Evolutionary conservation across 2,329 filamentous ascomycete genomes (phyloP).

Genomic region (Arachnomyces sp.): DNA sequence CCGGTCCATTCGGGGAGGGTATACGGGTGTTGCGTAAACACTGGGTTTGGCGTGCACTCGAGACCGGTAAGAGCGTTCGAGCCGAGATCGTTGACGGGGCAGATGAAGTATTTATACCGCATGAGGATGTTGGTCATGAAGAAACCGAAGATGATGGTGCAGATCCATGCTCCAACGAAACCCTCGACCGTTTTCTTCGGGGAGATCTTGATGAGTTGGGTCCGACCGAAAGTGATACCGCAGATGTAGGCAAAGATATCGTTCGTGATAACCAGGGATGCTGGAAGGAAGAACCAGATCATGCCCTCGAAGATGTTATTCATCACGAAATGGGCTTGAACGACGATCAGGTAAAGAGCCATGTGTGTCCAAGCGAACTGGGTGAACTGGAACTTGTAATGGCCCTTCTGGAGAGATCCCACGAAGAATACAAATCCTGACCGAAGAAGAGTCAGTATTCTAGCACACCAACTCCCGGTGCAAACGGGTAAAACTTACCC

Average conservation of each 20-base stretch:
- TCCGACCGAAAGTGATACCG: conserved; percentile 92
- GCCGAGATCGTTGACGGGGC: conserved; percentile 91
- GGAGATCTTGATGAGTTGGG: conserved; percentile 93
- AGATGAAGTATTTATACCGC: conserved; percentile 95
- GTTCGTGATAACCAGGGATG: conserved; percentile 91
- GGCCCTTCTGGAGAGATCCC: conserved; percentile 82
- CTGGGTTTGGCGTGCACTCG: conserved; percentile 81
- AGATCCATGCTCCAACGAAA: conserved; percentile 91
- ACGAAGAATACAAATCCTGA: conserved; percentile 99
- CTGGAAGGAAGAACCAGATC: conserved; percentile 99
- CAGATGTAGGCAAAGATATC: conserved; percentile 98
- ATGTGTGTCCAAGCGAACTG: conserved; percentile 99
- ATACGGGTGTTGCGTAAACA: conserved; percentile 73
- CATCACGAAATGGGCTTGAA: conserved; percentile 98
- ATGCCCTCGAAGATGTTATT: conserved; percentile 99
- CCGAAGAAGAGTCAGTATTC: not conserved
- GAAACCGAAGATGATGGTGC: conserved; percentile 80
- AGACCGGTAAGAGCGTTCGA: conserved; percentile 88
- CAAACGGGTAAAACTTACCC: conserved; percentile 53
- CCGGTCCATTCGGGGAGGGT: conserved; percentile 65
- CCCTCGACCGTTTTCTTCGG: conserved; percentile 99
- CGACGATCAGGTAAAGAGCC: conserved; percentile 95
- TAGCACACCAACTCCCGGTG: not conserved
- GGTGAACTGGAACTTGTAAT: conserved; percentile 98
- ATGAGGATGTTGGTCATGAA: conserved; percentile 74